Evolutionary conservation across 345 rosid genomes (phyloP).

Genomic region (Hevea brasiliensis): DNA sequence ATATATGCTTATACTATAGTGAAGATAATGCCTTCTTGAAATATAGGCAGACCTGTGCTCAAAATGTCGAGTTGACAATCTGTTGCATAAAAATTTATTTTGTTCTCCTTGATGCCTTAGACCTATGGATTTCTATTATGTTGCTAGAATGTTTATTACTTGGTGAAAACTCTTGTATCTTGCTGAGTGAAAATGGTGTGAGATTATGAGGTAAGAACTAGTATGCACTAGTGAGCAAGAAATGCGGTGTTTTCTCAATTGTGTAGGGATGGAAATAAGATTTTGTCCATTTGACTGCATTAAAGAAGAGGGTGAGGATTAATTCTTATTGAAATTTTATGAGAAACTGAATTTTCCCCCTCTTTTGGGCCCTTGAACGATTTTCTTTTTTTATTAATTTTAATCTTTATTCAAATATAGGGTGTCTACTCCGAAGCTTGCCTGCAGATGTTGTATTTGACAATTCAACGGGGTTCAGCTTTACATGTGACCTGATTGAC

Average conservation of each 20-base stretch:
- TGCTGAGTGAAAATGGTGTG: not conserved
- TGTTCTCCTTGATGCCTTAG: not conserved
- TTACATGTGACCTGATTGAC: constrained; percentile 94
- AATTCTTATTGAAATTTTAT: not conserved
- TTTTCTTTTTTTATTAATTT: constrained; percentile 4
- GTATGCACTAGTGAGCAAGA: not conserved
- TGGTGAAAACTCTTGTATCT: not conserved
- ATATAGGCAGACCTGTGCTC: not conserved
- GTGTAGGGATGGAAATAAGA: not conserved
- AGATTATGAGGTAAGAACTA: not conserved
- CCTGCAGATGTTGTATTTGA: constrained; percentile 81
- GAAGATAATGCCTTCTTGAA: not conserved
- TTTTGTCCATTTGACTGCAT: not conserved
- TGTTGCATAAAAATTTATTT: not conserved
- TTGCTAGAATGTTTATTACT: not conserved
- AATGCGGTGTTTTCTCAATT: not conserved
- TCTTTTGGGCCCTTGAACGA: not conserved
- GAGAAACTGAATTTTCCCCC: not conserved
- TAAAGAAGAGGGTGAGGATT: not conserved
- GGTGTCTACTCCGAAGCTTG: constrained; percentile 88
- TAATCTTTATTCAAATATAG: constrained; percentile 35
- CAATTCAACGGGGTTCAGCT: constrained; percentile 81
- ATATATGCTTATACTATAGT: not conserved
- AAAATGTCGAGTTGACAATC: not conserved
- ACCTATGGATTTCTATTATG: not conserved